Base-by-base conservation (phyloP, 2,329 filamentous ascomycete genomes). In the Fusarium pilosicola region DNA sequence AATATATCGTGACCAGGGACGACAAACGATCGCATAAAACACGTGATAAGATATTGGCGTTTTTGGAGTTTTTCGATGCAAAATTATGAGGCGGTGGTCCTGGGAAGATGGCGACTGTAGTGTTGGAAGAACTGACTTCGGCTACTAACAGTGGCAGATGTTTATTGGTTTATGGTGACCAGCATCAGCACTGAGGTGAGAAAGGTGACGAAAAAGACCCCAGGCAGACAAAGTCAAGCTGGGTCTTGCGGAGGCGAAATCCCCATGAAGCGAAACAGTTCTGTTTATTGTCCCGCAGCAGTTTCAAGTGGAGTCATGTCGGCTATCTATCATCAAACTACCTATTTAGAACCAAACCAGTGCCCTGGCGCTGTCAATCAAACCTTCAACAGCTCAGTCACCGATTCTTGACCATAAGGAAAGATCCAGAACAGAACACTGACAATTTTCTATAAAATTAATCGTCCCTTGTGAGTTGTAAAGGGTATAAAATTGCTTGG, bases 31-130 rank as follows among this genome's bases (percentile, higher is more conserved):
- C 41, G 52, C 54, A 52, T 58, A 57, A 36, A 54, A 34, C 26
- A 58, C 49, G 56, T 41, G 55, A 46, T 57, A 44, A 46, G 15
- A 60, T 55, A 49, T 56, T 18, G 70, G 75, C 75, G 75, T 77
- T 77, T 77, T 77, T 71, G 75, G 75, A 72, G 75, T 77, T 77
- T 57, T 70, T 52, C 60, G 62, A 60, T 70, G 49, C 56, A 72
- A 49, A 57, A 59, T 52, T 32, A 57, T 42, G 28, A 72, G 45
- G 56, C 45, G 59, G 59, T 48, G 59, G 38, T 46, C 48, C 49
- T 64, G 22, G 62, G 14, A 54, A 69, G 57, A 46, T 36, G 55
- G 52, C 38, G 68, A 54, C 45, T 42, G 59, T 74, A 45, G 61
- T 22, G 61, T 64, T 32, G 56, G 59, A 64, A 57, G 58, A 42